phyloP scores from a whole-genome alignment of 1,139 yeast species.

The Pichia terricola region DNA sequence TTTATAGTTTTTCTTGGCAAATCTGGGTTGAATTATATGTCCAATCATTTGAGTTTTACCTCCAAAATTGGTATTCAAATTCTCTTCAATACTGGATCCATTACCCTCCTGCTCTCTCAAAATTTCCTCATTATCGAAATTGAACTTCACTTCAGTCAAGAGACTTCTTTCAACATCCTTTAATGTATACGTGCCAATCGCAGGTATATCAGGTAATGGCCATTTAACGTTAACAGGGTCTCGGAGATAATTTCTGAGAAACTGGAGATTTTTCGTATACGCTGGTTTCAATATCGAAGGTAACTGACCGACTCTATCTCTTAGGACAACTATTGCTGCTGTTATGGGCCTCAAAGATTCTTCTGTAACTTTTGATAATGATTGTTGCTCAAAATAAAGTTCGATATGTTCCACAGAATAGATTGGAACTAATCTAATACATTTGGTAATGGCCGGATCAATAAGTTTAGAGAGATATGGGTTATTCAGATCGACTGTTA shows the following conservation, averaged over 20 bases:
- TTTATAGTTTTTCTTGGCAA: slow-evolving; percentile 14
- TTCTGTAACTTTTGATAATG: slow-evolving; percentile 22
- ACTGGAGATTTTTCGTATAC: slow-evolving; percentile 56
- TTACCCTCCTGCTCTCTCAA: slow-evolving; percentile 28
- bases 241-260: slow-evolving; percentile 46
- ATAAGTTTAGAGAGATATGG: slow-evolving; percentile 12
- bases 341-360: slow-evolving; percentile 57
- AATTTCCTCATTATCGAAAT: slow-evolving; percentile 45
- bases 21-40: slow-evolving; percentile 23
- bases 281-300: slow-evolving; percentile 77
- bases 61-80: slow-evolving; percentile 21
- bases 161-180: slow-evolving; percentile 73
- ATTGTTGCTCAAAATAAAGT: slow-evolving; percentile 22
- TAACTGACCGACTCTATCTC: slow-evolving; percentile 76
- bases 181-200: slow-evolving; percentile 52
- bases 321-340: slow-evolving; percentile 72
- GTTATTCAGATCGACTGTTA: slow-evolving; percentile 42
- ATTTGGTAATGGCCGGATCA: slow-evolving; percentile 32
- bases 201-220: slow-evolving; percentile 74
- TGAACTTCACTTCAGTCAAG: slow-evolving; percentile 66
- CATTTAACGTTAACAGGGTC: slow-evolving; percentile 31
- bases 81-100: slow-evolving; percentile 17
- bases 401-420: slow-evolving; percentile 76
- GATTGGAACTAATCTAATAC: slow-evolving; percentile 62
- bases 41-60: slow-evolving; percentile 29